Base-by-base conservation (phyloP, 148 eudicot genomes). In the Cornus florida region DNA sequence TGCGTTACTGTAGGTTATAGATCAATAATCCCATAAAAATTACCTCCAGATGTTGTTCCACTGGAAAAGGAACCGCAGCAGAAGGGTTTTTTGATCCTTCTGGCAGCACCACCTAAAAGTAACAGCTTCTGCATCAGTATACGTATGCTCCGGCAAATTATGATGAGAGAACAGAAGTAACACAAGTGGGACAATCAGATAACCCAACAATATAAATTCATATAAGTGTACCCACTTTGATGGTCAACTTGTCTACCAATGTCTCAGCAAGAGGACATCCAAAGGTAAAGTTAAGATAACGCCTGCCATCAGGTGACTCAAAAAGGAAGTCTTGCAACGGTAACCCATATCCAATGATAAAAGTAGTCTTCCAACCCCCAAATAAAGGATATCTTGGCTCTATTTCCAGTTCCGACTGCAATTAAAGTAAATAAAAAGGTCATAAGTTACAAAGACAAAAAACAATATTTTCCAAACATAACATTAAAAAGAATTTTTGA, bases 281-380 rank as follows among this genome's bases (percentile, higher is more conserved):
- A 78, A 93, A 95, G 76, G 86, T 91, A 80, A 91, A 91, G 82
- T 93, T 95, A 75, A 95, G 86, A 86, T 93, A 93, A 56, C 97
- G 97, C 56, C 79, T 85, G 71, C 97, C 99, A 81, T 88, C 93
- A 84, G 82, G 72, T 62, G 92, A 87, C 89, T 93, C 94, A 76
- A 86, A 93, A 64, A 93, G 92, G 78, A 93, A 93, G 86, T 95
- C 99, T 81, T 95, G 89, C 84, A 95, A 77, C 14, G 99, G 99
- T 48, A 95, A 81, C 79, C 91, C 91, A 79, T 95, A 95, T 70
- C 99, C 99, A 81, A 95, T 91, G 78, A 88, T 80, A 89, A 95
- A 95, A 68, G 97, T 90, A n/a, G 97, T 82, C 87, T 87, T 93
- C 99, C 99, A 95, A 43, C 99, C 97, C 70, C 99, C 97, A 92